These are phyloP conservation scores for Tolypocladium endophyticum DNA, from an alignment of 2,329 filamentous ascomycete species.

Conservation along the genomic window DNA sequence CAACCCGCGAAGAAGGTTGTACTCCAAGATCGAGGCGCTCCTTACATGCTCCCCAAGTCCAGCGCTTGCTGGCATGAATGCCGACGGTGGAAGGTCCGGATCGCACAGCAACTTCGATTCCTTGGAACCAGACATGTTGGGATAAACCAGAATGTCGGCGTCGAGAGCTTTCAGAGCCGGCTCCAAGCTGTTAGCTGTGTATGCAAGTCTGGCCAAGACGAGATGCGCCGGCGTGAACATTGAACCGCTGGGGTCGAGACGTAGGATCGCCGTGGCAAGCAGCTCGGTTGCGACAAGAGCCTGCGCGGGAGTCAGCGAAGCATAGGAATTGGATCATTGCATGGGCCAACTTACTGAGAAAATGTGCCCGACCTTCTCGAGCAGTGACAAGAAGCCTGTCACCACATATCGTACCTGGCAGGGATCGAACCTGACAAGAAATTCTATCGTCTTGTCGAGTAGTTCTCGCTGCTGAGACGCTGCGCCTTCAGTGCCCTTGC, in stretches of 20 bases:
- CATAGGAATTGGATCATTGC: not conserved
- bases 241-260: constrained; percentile 54
- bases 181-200: constrained; percentile 40
- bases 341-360: constrained; percentile 25
- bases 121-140: constrained; percentile 29
- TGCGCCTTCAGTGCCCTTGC: constrained; percentile 17
- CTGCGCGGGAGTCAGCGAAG: constrained; percentile 18
- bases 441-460: constrained; percentile 30
- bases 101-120: constrained; percentile 35
- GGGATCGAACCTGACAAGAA: constrained; percentile 38
- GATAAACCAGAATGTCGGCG: constrained; percentile 56
- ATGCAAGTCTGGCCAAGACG: constrained; percentile 46
- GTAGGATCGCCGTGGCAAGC: constrained; percentile 44
- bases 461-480: constrained; percentile 17
- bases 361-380: constrained; percentile 28
- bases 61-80: constrained; percentile 49
- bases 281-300: constrained; percentile 33
- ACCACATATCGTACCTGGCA: constrained; percentile 43
- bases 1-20: constrained; percentile 55
- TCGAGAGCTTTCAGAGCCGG: constrained; percentile 52
- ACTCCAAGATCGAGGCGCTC: constrained; percentile 48
- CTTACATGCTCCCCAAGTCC: constrained; percentile 47
- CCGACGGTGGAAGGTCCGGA: constrained; percentile 29
- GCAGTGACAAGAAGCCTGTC: constrained; percentile 28
- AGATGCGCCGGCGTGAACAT: constrained; percentile 58